Base-by-base conservation (phyloP, 148 eudicot species). In the Heliamphora exappendiculata region DNA sequence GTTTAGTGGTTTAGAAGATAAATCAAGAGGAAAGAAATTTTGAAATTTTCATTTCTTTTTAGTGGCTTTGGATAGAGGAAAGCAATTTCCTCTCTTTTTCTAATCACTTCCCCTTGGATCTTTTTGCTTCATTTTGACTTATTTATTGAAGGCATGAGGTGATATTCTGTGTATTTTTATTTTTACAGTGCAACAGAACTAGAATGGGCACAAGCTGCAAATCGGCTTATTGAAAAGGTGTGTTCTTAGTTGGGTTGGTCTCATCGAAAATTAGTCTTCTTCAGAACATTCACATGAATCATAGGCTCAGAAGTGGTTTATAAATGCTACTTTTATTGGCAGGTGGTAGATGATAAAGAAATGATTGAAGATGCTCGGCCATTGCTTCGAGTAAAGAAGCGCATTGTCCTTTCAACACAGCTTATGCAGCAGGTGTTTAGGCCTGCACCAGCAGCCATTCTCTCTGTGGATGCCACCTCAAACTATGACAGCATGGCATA, bases 391-490 rank as follows among this genome's bases (percentile, higher is more conserved):
- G 75, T 85, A 50, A 89, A 82, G 81, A 89, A 78, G 78, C 86
- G 96, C 59, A 88, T 91, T 76, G 74, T 78, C 39, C 72, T 64
- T 19, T 82, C 88, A 29, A 84, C 91, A 67, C 87, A 91, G 73
- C 91, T 91, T 55, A 85, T 89, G 88, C 96, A 91, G 82, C 88
- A 82, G 74, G 60, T 91, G 58, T 84, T 89, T 68, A 81, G 57
- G 55, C 89, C 92, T 73, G 79, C 91, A 37, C 83, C 89, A 58
- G 81, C 80, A 50, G 79, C 62, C 64, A 50, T 89, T 79, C 86
- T 89, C 66, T 82, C 77, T 36, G 86, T 82, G 37, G 85, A 86
- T 79, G 84, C 88, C 41, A 44, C 62, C 64, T 47, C 58, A 54
- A 75, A 80, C 65, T 82, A 67, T 80, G 90, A 86, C 47, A 53